Conservation (phyloP, 768 basidiomycete genomes). For the Kwoniella europaea region DNA sequence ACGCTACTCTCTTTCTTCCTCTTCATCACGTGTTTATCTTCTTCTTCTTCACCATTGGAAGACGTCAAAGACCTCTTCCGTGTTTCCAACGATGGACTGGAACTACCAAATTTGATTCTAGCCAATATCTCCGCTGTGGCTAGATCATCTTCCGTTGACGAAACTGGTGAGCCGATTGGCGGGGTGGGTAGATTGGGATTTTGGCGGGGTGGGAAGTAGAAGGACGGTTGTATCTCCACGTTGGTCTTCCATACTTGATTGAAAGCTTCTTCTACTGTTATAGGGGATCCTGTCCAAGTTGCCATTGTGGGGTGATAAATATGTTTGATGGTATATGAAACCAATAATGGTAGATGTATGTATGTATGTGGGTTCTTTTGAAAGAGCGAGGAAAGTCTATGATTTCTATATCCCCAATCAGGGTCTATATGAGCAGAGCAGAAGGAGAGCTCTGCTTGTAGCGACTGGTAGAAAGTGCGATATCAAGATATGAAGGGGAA, state of each 20-base stretch:
- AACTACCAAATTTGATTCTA: conserved; percentile 5
- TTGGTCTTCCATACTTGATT: conserved; percentile 10
- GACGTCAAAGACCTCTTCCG: conserved; percentile 19
- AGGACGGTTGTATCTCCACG: conserved; percentile 11
- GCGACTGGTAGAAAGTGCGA: neutral
- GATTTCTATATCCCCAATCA: too few relatives aligned
- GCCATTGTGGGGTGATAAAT: conserved; percentile 5
- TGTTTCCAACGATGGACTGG: neutral
- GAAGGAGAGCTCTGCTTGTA: too few relatives aligned
- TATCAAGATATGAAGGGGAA: neutral
- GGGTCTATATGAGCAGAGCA: too few relatives aligned
- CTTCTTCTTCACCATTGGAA: conserved; percentile 3
- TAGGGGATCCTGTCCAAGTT: conserved; percentile 18
- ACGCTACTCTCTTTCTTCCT: conserved; percentile 6
- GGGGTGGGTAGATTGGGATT: too few relatives aligned
- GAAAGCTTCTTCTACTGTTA: conserved; percentile 17
- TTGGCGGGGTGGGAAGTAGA: neutral
- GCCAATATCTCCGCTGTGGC: conserved; percentile 16
- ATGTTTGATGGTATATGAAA: neutral
- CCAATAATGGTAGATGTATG: too few relatives aligned
- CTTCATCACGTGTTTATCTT: neutral
- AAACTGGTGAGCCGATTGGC: neutral
- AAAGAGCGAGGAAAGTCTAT: too few relatives aligned
- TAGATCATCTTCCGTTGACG: conserved; percentile 12
- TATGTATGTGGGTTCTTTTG: too few relatives aligned